A percentile compares a stretch with the other conserved stretches of the same genome.
These are phyloP conservation scores for Coffea canephora DNA, from an alignment of 257 asterid genomes.

Conservation along the genomic window DNA sequence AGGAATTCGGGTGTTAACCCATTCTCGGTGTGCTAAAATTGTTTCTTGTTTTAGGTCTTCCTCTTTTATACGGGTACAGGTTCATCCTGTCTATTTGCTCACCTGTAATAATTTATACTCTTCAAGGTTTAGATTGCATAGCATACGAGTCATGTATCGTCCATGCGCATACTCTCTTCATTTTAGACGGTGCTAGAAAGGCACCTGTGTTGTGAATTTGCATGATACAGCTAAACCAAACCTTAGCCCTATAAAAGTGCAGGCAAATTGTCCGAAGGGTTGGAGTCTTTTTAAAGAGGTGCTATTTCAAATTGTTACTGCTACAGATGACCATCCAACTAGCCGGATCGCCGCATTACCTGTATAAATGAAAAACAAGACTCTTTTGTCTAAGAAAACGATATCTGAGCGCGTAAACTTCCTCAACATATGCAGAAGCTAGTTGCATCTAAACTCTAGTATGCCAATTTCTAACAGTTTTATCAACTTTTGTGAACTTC, in stretches of 20 bases:
- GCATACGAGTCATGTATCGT: neutral
- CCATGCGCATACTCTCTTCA: neutral
- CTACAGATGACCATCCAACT: neutral
- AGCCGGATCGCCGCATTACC: neutral
- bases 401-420: neutral
- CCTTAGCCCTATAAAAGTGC: neutral
- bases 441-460: neutral
- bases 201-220: neutral
- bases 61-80: neutral
- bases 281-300: neutral
- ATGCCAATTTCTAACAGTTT: neutral
- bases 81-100: neutral
- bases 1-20: neutral
- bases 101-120: neutral
- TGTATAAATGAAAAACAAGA: neutral
- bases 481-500: neutral
- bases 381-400: neutral
- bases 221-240: neutral
- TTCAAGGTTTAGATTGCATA: neutral
- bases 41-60: neutral
- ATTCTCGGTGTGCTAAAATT: neutral
- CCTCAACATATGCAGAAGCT: neutral
- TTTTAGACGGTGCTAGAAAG: neutral
- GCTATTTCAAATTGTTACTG: neutral
- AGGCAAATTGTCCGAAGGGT: neutral